phyloP scores from a whole-genome alignment of 2,329 filamentous ascomycete species.

The Onygena corvina region DNA sequence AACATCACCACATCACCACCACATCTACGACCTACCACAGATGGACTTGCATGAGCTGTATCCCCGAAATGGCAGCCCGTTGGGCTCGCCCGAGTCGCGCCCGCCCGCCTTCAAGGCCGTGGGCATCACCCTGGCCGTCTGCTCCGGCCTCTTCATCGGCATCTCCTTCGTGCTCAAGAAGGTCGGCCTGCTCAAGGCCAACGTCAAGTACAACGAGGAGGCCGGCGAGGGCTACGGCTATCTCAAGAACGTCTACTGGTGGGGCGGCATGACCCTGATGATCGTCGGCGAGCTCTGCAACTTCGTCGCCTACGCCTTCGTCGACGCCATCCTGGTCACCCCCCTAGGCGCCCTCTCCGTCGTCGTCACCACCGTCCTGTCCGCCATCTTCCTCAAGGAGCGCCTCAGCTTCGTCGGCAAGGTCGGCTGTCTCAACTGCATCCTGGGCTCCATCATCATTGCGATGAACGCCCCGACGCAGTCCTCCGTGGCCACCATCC shows the following conservation, averaged over 20 bases:
- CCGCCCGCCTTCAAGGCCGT: constrained; percentile 65
- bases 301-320: constrained; percentile 92
- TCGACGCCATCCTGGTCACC: constrained; percentile 89
- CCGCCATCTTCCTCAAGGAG: constrained; percentile 91
- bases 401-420: constrained; percentile 90
- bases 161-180: constrained; percentile 95
- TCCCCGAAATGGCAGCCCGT: constrained; percentile 23
- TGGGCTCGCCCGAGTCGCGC: constrained; percentile 24
- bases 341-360: constrained; percentile 83
- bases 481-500: constrained; percentile 73
- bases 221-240: constrained; percentile 96
- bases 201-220: constrained; percentile 90
- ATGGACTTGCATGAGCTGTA: no score
- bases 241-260: constrained; percentile 91
- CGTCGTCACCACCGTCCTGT: constrained; percentile 81
- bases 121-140: constrained; percentile 72
- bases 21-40: no score
- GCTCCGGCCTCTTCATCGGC: constrained; percentile 85
- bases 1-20: no score
- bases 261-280: constrained; percentile 92
- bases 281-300: constrained; percentile 94
- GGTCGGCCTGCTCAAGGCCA: constrained; percentile 76
- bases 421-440: constrained; percentile 88
- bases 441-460: constrained; percentile 85
- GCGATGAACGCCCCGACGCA: constrained; percentile 83